Percentiles rank a stretch among this genome's conserved stretches.
Evolutionary conservation across 2,329 filamentous ascomycete species (phyloP).

Genomic region (Didymella segeticola): DNA sequence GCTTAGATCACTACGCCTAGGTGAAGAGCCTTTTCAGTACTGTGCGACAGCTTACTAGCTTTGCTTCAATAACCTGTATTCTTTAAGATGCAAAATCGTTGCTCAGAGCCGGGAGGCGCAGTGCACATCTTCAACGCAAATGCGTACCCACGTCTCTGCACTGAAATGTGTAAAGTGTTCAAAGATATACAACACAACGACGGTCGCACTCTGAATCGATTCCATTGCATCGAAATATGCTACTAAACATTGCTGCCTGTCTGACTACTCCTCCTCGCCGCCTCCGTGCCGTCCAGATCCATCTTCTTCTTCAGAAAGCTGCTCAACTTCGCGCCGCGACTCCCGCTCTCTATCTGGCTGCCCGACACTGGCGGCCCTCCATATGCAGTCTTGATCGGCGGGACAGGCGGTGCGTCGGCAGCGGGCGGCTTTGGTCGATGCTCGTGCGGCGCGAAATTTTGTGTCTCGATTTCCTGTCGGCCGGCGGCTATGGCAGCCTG

Average conservation of each 20-base stretch:
- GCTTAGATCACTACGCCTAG: too few relatives aligned
- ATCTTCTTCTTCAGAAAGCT: conserved; percentile 46
- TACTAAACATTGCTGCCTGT: background rate
- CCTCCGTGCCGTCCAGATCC: conserved; percentile 18
- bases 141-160: too few relatives aligned
- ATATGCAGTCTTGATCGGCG: conserved; percentile 23
- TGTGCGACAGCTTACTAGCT: too few relatives aligned
- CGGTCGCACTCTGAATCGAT: too few relatives aligned
- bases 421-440: conserved; percentile 17
- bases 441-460: conserved; percentile 18
- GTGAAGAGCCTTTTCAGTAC: too few relatives aligned
- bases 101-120: too few relatives aligned
- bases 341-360: conserved; percentile 31
- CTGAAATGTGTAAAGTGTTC: background rate
- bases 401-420: conserved; percentile 19
- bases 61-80: too few relatives aligned
- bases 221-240: background rate
- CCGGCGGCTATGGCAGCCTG: conserved; percentile 42
- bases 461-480: conserved; percentile 41
- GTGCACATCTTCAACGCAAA: too few relatives aligned
- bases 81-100: too few relatives aligned
- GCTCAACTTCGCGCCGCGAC: conserved; percentile 33
- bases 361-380: conserved; percentile 32
- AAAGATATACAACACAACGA: too few relatives aligned
- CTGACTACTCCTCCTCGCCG: conserved; percentile 2